Conservation (phyloP, 1,284 basidiomycete genomes). For the Marasmius oreades region DNA sequence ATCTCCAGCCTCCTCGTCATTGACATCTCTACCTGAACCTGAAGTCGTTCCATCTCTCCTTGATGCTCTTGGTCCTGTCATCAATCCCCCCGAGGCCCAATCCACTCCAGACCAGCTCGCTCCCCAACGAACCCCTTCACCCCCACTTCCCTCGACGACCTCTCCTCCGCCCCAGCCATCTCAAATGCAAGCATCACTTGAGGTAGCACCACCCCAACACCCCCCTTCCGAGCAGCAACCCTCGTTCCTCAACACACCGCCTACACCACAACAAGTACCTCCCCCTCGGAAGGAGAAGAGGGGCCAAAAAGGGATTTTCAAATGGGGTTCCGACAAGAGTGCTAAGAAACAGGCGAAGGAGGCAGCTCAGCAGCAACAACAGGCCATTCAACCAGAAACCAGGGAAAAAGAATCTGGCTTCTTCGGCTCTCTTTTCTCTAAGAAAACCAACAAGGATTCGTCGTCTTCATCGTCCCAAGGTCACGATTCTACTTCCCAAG, state of each 20-base stretch:
- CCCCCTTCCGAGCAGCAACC: neutral
- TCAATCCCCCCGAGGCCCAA: slow-evolving; percentile 54
- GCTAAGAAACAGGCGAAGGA: slow-evolving; percentile 51
- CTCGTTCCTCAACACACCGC: slow-evolving; percentile 17
- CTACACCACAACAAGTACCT: slow-evolving; percentile 25
- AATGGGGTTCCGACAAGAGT: slow-evolving; percentile 66
- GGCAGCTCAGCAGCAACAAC: slow-evolving; percentile 24
- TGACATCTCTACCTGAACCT: slow-evolving; percentile 8
- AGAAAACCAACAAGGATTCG: slow-evolving; percentile 74
- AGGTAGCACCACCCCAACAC: neutral
- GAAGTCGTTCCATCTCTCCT: slow-evolving; percentile 28
- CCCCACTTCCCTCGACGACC: slow-evolving; percentile 25
- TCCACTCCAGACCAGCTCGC: slow-evolving; percentile 16
- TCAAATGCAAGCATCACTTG: neutral
- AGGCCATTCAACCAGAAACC: slow-evolving; percentile 21
- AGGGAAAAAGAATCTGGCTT: slow-evolving; percentile 76
- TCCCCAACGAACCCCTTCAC: slow-evolving; percentile 45
- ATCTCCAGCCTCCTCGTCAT: slow-evolving; percentile 1
- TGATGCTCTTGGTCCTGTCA: slow-evolving; percentile 40
- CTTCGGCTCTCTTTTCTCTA: slow-evolving; percentile 85
- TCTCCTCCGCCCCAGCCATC: slow-evolving; percentile 14
- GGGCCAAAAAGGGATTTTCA: slow-evolving; percentile 71
- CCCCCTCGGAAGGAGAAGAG: slow-evolving; percentile 69
- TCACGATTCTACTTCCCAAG: slow-evolving; percentile 58
- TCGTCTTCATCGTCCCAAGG: slow-evolving; percentile 44